These are phyloP conservation scores for Seminavis robusta DNA, from an alignment of 108 stramenopile species.

Conservation along the genomic window DNA sequence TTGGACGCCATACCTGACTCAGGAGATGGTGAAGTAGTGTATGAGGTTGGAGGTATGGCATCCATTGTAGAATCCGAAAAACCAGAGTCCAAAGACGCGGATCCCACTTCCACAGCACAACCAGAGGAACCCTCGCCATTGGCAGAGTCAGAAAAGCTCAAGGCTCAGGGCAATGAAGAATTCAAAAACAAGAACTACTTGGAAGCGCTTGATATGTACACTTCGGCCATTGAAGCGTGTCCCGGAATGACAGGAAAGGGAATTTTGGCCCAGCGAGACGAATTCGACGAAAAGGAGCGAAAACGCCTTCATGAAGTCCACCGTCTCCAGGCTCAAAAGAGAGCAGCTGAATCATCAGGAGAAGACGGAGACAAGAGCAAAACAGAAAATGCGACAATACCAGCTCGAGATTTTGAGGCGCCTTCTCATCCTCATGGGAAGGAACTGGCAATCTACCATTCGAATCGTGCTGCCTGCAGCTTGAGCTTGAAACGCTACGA, in stretches of 20 bases:
- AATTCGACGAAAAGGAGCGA: constrained; percentile 25
- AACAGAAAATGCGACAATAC: constrained; percentile 4
- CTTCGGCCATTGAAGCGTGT: constrained; percentile 76
- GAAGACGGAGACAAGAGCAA: constrained; percentile 4
- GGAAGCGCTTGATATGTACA: constrained; percentile 79
- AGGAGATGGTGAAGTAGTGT: constrained; percentile 34
- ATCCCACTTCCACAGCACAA: not conserved
- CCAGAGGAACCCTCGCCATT: constrained; percentile 7
- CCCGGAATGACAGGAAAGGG: constrained; percentile 44
- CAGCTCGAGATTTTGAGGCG: constrained; percentile 9
- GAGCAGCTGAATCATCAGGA: constrained; percentile 1
- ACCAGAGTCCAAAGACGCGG: constrained; percentile 1
- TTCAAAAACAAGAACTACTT: constrained; percentile 60
- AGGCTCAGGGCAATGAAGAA: constrained; percentile 71
- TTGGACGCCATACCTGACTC: constrained; percentile 31
- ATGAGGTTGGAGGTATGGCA: constrained; percentile 62
- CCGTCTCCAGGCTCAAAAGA: not conserved
- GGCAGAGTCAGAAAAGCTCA: constrained; percentile 48
- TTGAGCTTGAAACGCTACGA: constrained; percentile 58
- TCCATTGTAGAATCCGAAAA: constrained; percentile 10
- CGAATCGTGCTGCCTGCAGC: constrained; percentile 79
- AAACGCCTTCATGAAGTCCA: constrained; percentile 14
- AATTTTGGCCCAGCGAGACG: constrained; percentile 34
- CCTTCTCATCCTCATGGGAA: constrained; percentile 44
- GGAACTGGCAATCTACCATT: constrained; percentile 67